Evolutionary conservation across 2,329 filamentous ascomycete genomes (phyloP).

Genomic region (Periconia sp.): DNA sequence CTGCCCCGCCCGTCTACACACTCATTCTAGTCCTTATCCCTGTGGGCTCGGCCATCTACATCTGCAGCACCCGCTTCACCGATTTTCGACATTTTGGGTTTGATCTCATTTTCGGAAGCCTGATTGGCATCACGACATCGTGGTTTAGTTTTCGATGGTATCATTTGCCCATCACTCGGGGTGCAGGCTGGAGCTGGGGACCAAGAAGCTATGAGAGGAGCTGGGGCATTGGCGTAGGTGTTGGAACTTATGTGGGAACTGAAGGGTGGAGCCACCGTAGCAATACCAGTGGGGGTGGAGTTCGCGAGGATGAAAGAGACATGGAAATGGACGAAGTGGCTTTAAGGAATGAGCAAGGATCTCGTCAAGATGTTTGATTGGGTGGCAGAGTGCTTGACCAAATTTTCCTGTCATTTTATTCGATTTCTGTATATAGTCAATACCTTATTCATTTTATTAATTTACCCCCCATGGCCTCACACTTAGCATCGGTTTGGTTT

Average conservation of each 20-base stretch:
- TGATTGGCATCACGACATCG: slow-evolving; percentile 72
- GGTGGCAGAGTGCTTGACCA: no score
- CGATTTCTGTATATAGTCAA: no score
- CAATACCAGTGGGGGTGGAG: background rate
- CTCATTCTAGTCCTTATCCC: slow-evolving; percentile 71
- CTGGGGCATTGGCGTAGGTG: slow-evolving; percentile 74
- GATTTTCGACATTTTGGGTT: slow-evolving; percentile 92
- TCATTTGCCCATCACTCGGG: slow-evolving; percentile 75
- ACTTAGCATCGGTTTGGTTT: no score
- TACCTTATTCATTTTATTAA: no score
- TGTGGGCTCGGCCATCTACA: slow-evolving; percentile 74
- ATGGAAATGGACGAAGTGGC: background rate
- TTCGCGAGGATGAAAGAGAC: background rate
- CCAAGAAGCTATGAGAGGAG: slow-evolving; percentile 71
- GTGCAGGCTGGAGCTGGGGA: slow-evolving; percentile 88
- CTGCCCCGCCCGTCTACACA: slow-evolving; percentile 80
- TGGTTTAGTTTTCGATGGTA: slow-evolving; percentile 83
- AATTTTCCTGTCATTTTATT: no score
- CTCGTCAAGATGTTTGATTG: background rate
- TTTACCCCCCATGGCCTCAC: no score
- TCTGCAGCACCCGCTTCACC: slow-evolving; percentile 82
- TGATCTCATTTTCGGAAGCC: slow-evolving; percentile 82
- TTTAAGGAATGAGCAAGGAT: background rate
- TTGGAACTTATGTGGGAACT: slow-evolving; percentile 49
- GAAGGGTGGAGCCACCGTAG: slow-evolving; percentile 45